Conservation (phyloP, 768 basidiomycete species). For the Lyophyllum semitale region DNA sequence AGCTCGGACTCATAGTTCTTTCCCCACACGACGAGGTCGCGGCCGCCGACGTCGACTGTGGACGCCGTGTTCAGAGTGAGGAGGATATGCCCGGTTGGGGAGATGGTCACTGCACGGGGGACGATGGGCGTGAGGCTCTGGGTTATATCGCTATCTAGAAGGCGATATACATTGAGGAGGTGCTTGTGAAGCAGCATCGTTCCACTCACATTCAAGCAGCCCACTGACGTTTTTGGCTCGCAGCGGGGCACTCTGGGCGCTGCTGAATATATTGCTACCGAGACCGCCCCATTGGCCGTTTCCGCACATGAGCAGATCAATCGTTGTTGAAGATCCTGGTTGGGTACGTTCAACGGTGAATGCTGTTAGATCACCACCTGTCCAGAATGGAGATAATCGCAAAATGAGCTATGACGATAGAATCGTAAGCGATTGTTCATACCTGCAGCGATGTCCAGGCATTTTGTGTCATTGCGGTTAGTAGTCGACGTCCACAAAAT, state of each 20-base stretch:
- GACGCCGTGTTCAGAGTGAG: constrained; percentile 67
- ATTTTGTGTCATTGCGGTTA: constrained; percentile 53
- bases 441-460: constrained; percentile 69
- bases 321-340: constrained; percentile 23
- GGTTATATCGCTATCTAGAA: constrained; percentile 64
- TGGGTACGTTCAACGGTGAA: constrained; percentile 66
- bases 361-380: constrained; percentile 76
- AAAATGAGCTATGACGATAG: not conserved
- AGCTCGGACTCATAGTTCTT: constrained; percentile 73
- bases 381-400: constrained; percentile 1
- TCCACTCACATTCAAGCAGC: constrained; percentile 77
- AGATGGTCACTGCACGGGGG: constrained; percentile 65
- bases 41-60: constrained; percentile 51
- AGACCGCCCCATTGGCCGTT: constrained; percentile 85
- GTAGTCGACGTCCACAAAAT: constrained; percentile 64
- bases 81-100: constrained; percentile 76
- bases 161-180: constrained; percentile 3
- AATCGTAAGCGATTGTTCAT: constrained; percentile 15
- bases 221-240: constrained; percentile 82
- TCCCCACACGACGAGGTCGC: constrained; percentile 76
- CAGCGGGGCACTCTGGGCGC: constrained; percentile 67
- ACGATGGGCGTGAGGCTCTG: constrained; percentile 63
- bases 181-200: not conserved
- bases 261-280: constrained; percentile 68
- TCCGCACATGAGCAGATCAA: constrained; percentile 71